phyloP scores from a whole-genome alignment of 2,329 filamentous ascomycete species.

The Aspergillus texensis region DNA sequence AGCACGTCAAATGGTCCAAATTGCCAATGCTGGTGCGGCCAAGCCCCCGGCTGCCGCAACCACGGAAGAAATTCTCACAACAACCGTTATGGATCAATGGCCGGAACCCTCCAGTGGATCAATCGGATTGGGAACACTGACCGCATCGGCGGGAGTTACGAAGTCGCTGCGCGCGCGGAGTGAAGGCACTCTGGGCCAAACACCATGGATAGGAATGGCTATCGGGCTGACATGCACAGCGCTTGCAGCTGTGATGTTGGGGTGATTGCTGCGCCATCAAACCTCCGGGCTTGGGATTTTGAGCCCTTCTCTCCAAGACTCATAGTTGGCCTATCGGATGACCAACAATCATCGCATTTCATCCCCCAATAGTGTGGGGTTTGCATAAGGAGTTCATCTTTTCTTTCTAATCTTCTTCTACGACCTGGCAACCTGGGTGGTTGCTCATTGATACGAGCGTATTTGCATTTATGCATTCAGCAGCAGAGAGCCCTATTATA shows the following conservation, averaged over 20 bases:
- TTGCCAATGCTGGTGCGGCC: conserved; percentile 1
- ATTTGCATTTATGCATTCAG: conserved; percentile 1
- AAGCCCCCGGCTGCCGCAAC: conserved; percentile 1
- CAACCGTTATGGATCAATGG: conserved; percentile 34
- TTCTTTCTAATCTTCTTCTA: conserved; percentile 19
- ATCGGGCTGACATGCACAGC: conserved; percentile 44
- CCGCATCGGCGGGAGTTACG: conserved; percentile 22
- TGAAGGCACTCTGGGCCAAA: conserved; percentile 42
- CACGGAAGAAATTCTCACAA: conserved; percentile 16
- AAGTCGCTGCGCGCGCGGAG: conserved; percentile 37
- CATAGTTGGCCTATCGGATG: background rate
- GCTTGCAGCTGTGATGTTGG: conserved; percentile 42
- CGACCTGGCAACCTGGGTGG: conserved; percentile 11
- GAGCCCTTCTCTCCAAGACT: background rate
- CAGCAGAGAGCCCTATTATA: conserved; percentile 16
- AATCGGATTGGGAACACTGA: conserved; percentile 35
- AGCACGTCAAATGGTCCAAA: conserved; percentile 13
- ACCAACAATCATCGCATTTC: conserved; percentile 2
- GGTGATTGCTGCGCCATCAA: conserved; percentile 22
- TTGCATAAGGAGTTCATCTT: conserved; percentile 23
- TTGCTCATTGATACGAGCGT: conserved; percentile 13
- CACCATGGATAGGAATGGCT: conserved; percentile 46
- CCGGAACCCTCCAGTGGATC: conserved; percentile 27
- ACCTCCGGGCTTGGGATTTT: background rate
- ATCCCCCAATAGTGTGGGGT: background rate